Evolutionary conservation across 306 rosid genomes (phyloP), one percentile per base, ranked within the genome.

Genomic region (Mucuna pruriens): DNA sequence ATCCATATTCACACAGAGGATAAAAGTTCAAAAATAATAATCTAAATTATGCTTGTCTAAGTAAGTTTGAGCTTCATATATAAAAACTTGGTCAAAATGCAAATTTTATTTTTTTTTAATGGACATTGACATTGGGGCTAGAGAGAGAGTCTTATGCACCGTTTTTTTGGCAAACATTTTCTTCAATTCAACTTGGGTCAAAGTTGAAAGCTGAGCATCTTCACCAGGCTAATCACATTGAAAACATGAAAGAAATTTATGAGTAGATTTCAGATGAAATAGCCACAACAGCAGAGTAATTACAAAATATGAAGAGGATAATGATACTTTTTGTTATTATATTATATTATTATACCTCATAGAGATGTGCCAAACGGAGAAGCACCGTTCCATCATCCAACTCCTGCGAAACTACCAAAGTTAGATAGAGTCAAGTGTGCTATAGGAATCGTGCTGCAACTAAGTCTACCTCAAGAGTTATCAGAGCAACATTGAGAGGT

Each of bases 111-210:
- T 48, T 16, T 48, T 5, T 19, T 54, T 20, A 19, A 2, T 20
- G 62, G 31, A 1, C 31, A 7, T 23, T 10, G 31, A 1, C 31
- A 7, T 23, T 10, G 6, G 31, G 7, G 63, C 5, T 57, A 54
- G 26, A 11, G 16, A 61, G n/a, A n/a, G 22, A 62, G 42, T 2
- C 22, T 62, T 33, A 0, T 15, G 23, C 16, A 62, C 44, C 69
- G 40, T 31, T 62, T 33, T 62, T 62, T 23, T 31, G 42, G 5
- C 11, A 62, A 62, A 62, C 44, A 62, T 62, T 62, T 62, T 62
- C 69, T 62, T 62, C 69, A 62, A 62, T n/a, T 62, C 69, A 62
- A 62, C 44, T 62, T 62, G 16, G 44, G 69, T 16, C 19, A 62
- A 33, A 31, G 69, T 62, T 62, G 69, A 62, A 62, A 31, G 39